These are phyloP conservation scores for Rhamnella rubrinervis DNA, from an alignment of 331 rosid species.

Conservation along the genomic window DNA sequence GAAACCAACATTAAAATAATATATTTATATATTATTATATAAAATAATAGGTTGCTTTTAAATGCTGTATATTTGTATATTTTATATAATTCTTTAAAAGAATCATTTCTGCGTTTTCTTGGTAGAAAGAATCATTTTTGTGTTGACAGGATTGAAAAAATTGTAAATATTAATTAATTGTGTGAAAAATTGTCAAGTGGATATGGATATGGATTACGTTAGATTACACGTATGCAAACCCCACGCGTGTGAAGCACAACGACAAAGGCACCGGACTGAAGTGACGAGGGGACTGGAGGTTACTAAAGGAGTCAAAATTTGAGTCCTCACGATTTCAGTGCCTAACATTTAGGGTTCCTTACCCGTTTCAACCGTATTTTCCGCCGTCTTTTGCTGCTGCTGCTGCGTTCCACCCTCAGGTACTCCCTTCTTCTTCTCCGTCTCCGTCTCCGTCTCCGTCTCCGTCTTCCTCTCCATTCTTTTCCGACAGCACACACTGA, in stretches of 20 bases:
- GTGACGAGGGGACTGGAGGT: too few species aligned
- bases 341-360: background rate
- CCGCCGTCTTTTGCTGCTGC: background rate
- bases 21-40: too few species aligned
- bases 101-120: too few species aligned
- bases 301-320: background rate
- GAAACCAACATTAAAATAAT: too few species aligned
- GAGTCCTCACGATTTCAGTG: background rate
- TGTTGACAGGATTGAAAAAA: background rate
- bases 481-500: background rate
- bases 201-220: background rate
- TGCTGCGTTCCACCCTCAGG: conserved; percentile 9
- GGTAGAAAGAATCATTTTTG: too few species aligned
- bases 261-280: too few species aligned
- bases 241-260: background rate
- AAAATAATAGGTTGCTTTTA: too few species aligned
- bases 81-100: too few species aligned
- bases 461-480: background rate
- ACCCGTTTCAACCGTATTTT: conserved; percentile 5
- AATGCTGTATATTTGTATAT: too few species aligned
- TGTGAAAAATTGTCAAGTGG: background rate
- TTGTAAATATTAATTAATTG: too few species aligned
- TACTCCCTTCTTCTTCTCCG: background rate
- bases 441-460: background rate
- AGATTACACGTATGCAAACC: background rate